phyloP scores from a whole-genome alignment of 2,329 filamentous ascomycete genomes.

The Sordariomycetes sp. region DNA sequence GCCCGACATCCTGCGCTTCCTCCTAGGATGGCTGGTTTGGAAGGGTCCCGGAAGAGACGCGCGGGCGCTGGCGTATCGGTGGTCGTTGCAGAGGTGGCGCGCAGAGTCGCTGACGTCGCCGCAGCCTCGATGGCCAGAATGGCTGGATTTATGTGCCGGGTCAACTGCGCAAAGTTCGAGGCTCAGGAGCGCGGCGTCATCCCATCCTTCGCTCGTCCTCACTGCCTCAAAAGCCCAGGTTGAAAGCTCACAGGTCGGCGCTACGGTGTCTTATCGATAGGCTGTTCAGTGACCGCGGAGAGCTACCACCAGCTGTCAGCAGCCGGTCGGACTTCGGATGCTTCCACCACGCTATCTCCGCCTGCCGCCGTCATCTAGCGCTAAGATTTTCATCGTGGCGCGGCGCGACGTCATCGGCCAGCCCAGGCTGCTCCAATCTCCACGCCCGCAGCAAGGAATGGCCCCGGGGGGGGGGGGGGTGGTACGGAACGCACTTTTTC shows the following conservation, averaged over 20 bases:
- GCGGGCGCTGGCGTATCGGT: background rate
- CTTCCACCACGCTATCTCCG: no score
- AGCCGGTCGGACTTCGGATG: background rate
- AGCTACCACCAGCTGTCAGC: background rate
- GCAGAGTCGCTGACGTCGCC: background rate
- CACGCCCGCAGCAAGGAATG: background rate
- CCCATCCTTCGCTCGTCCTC: background rate
- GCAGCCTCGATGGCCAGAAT: no score
- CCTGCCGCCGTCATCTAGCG: background rate
- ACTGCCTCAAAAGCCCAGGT: background rate
- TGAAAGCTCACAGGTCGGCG: background rate
- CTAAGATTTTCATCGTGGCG: background rate
- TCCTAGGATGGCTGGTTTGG: background rate
- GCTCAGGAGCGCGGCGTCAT: no score
- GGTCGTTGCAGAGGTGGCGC: background rate
- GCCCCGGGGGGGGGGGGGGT: no score
- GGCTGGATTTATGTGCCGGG: no score
- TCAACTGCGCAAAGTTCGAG: no score
- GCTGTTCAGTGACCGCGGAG: background rate
- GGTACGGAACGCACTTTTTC: background rate
- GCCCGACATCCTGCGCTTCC: constrained; percentile 17
- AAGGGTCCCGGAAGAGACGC: background rate
- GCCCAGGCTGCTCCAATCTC: background rate
- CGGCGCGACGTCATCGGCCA: background rate
- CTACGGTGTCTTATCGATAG: background rate